Base-by-base conservation (phyloP, 495 filamentous ascomycete genomes). In the Cetradonia linearis region DNA sequence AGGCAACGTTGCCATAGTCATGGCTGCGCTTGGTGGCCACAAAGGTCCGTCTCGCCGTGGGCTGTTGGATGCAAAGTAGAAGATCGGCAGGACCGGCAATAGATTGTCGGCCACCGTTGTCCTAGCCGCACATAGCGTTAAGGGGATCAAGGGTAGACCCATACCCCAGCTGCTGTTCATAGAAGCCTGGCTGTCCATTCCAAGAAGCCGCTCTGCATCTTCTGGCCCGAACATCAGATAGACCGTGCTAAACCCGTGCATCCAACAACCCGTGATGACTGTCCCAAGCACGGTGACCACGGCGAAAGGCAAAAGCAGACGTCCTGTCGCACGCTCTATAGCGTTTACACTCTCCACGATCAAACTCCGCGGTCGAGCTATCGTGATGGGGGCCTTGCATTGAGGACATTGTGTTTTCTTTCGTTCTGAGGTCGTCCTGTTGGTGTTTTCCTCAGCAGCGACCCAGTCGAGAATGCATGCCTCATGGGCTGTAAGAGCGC, bases 401-500 rank as follows among this genome's bases (percentile, higher is more conserved):
- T 91, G 86, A 8, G 91, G 90, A 69, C 93, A 98, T 55, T 78
- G 70, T 65, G 96, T 81, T 59, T 82, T 85, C 59, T 76, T 76
- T 23, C 67, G 66, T 5, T 67, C 62, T 31, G 74, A 73, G 44
- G 74, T 78, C 55, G 74, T 71, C 52, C 76, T 79, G 70, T 74
- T 79, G 61, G 79, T 78, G 36, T 76, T 77, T 70, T 98, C 89
- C 47, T 88, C 75, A 63, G 94, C 88, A 23, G 88, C 86, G 9
- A 97, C 82, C 89, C 90, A 98, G 68, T 88, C 84, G 31, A 96
- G 78, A 44, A 98, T 77, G 70, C 93, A 98, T 28, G 82, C 80
- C 70, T 96, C 88, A 71, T 98, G 93, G 3, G 92, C 93, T 55
- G 86, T 86, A 36, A 98, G 75, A 25, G 85, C 87, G 73, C 93